Evolutionary conservation across 768 basidiomycete species (phyloP), one percentile per base, ranked within the genome.

Genomic region (Boletales sp.): DNA sequence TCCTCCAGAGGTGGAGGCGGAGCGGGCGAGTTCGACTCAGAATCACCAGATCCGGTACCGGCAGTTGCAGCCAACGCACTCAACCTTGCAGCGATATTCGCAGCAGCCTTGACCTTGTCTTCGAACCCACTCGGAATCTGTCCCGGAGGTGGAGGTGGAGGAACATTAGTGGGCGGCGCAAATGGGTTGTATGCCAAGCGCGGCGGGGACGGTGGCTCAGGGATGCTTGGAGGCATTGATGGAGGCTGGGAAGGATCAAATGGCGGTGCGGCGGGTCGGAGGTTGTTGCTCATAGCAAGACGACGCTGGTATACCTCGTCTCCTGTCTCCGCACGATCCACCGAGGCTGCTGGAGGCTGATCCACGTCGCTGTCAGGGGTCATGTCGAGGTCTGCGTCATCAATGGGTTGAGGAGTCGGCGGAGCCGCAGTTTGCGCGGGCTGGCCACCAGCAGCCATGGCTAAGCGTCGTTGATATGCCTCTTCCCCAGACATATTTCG

Each of bases 1-100:
- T 74, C 72, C 43, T 71, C 70, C 15, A 50, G 55, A 30, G 69
- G 58, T 3, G 65, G 51, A 14, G 68, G 51, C 15, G 69, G 61
- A 17, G 65, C 58, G 7, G 65, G 56, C 41, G 69, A 56, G 12
- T 41, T 41, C 17, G 60, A 49, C 19, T 53, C 61, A 32, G 63
- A 57, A 54, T 64, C 57, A 31, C 65, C 41, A 42, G 70, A 44
- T 46, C 69, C 48, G 12, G 58, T 67, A 28, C 54, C 34, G 5
- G 64, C 55, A 13, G 51, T 45, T 19, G 64, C 72, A 30, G 71
- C 81, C 19, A 89, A 67, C 8, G 86, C 82, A 35, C 79, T 72
- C 17, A 91, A 72, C 52, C 75, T 82, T 0, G 90, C 90, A 17
- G 90, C 91, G 49, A 94, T 87, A 11, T 83, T 89, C 5, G 87